Percentiles rank a stretch among this genome's conserved stretches.
phyloP scores from a whole-genome alignment of 768 basidiomycete genomes.

The Dacryopinax primogenitus region DNA sequence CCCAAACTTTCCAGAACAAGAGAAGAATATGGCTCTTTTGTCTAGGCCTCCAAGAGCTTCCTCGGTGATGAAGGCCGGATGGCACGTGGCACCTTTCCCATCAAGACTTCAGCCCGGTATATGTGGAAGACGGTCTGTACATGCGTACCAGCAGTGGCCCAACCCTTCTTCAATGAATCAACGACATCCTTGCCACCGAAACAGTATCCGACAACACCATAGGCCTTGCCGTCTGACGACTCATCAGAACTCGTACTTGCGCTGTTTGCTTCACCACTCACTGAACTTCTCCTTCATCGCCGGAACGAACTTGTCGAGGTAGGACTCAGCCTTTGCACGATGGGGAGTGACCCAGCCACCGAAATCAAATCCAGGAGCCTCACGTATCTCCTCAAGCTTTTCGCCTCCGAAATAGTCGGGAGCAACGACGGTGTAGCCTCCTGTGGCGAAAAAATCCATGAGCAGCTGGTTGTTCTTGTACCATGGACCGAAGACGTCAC shows the following conservation, averaged over 20 bases:
- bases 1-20: conserved; percentile 11
- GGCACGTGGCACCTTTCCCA: conserved; percentile 18
- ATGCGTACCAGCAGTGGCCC: neutral
- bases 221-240: conserved; percentile 3
- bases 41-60: conserved; percentile 8
- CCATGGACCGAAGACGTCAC: conserved; percentile 50
- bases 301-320: conserved; percentile 41
- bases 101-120: neutral
- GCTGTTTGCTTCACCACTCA: conserved; percentile 16
- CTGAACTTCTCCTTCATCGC: conserved; percentile 41
- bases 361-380: conserved; percentile 31
- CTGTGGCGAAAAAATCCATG: conserved; percentile 47
- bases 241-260: conserved; percentile 16
- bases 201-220: conserved; percentile 18
- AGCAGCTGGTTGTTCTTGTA: conserved; percentile 46
- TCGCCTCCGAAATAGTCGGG: conserved; percentile 56
- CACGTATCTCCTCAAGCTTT: conserved; percentile 31
- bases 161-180: conserved; percentile 13
- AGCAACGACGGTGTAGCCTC: conserved; percentile 48
- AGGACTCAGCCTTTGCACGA: conserved; percentile 29
- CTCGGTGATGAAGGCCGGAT: conserved; percentile 21
- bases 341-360: conserved; percentile 33
- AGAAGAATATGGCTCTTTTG: conserved; percentile 20
- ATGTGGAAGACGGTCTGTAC: neutral
- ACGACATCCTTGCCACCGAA: conserved; percentile 22